phyloP scores from a whole-genome alignment of 148 eudicot genomes.

The Rhododendron ovatum region DNA sequence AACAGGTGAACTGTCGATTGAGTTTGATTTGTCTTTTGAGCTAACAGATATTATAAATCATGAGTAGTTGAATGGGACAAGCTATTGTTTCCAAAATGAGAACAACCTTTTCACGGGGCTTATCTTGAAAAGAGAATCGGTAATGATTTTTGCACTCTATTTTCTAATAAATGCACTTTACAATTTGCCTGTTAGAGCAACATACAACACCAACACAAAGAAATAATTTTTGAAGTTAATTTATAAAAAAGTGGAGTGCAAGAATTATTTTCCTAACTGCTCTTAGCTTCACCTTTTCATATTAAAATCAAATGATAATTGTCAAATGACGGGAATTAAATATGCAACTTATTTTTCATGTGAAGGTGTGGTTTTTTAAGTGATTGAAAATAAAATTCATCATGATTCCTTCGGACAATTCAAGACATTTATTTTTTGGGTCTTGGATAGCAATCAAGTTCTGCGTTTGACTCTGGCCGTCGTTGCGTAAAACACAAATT shows the following conservation, averaged over 20 bases:
- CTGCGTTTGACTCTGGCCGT: too few relatives aligned
- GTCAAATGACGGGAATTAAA: not conserved
- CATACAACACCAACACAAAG: not conserved
- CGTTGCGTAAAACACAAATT: too few relatives aligned
- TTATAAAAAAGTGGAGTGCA: too few relatives aligned
- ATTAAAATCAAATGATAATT: not conserved
- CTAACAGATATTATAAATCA: not conserved
- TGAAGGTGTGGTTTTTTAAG: not conserved
- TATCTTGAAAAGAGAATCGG: too few relatives aligned
- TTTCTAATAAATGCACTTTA: too few relatives aligned
- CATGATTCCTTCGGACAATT: not conserved
- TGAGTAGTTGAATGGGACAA: not conserved
- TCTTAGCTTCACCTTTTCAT: not conserved
- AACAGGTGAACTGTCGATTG: not conserved
- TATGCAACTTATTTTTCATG: not conserved
- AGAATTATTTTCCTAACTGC: not conserved
- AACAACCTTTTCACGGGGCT: not conserved
- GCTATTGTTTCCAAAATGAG: not conserved
- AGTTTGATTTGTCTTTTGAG: not conserved
- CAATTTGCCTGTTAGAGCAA: too few relatives aligned
- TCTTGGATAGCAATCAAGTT: not conserved
- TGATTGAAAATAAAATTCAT: not conserved
- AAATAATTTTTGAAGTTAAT: too few relatives aligned
- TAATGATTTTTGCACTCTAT: too few relatives aligned
- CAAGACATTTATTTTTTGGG: not conserved